Evolutionary conservation across 345 rosid genomes (phyloP), one percentile per base, ranked within the genome.

Genomic region (Gossypium rotundifolium): DNA sequence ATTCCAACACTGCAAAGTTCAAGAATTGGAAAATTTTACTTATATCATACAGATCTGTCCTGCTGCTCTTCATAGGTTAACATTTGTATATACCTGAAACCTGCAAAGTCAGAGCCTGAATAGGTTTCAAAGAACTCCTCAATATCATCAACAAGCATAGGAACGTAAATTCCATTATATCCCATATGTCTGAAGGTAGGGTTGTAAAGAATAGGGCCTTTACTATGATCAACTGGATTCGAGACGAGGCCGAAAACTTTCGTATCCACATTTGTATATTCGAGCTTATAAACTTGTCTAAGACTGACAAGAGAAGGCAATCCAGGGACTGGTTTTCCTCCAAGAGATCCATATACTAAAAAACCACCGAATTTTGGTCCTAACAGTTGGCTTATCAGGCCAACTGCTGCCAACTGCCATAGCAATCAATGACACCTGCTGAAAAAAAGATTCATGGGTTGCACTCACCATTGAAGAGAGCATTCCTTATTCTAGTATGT

Each of bases 171-270:
- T 54, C 83, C 83, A 20, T 81, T 77, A 9, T 71, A 81, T 40
- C 70, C 72, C 1, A 73, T 27, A 71, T 81, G 76, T 27, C 83
- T 77, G 54, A 81, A 77, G n/a, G 81, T 66, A 1, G 74, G 81
- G 45, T 81, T 81, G 51, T 81, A 78, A 45, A 81, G 74, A 59
- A 74, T 71, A 9, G 83, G 83, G 49, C 81, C 83, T 65, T 81
- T 81, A 53, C 83, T 81, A 20, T 77, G 83, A n/a, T 62, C 83
- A 1, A 81, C 83, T 13, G 83, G 83, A 61, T 81, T 81, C 2
- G 81, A 81, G 45, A 81, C 65, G 5, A 81, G 74, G 13, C 83
- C 83, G 17, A 74, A 81, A 5, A 81, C 74, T 71, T 81, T 77
- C 1, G 83, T 81, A 23, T 81, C 81, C 11, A 66, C 70, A 51